Base-by-base conservation (phyloP, 768 basidiomycete species). In the Inosperma sp. region DNA sequence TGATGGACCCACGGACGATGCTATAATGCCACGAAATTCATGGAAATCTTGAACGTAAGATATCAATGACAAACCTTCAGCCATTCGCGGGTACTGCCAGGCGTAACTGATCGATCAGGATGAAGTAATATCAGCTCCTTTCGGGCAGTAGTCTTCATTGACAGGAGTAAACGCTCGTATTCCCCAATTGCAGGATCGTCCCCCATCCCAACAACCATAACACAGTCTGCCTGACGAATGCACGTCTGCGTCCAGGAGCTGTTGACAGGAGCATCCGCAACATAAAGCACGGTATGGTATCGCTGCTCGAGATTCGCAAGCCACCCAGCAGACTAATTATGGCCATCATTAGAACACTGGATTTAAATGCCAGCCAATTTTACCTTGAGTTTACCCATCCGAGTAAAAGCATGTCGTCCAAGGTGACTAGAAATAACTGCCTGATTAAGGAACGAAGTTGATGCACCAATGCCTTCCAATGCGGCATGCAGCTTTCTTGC, bases 201-300 rank as follows among this genome's bases (percentile, higher is more conserved):
- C 3, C 90, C 94, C 81, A 94, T 87, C 7, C 91, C 93, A 47
- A 95, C 86, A 17, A 94, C 82, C 82, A 96, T 84, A 30, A 96
- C 88, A 62, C 82, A 94, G 69, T 97, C 93, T 13, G 93, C 93
- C 83, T 97, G 95, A 21, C 93, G 81, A 55, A 99, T 94, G 65
- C 94, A 98, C 1, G 93, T 98, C 68, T 97, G 88, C 25, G 95
- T 98, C 96, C 96, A 99, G 16, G 92, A 88, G 52, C 91, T 94
- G 50, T 82, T 89, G 29, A 95, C 93, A 0, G 94, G 84, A 0
- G 95, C 93, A 68, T 99, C 94, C 6, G 90, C 95, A 26, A 99
- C 92, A 63, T 98, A 98, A 13, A 99, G 78, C 1, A 98, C 94
- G 3, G 84, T 96, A 23, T 92, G 80, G 62, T 87, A 96, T 61